These are phyloP conservation scores for Xylariaceae sp. DNA, from an alignment of 2,329 filamentous ascomycete species.

Conservation along the genomic window DNA sequence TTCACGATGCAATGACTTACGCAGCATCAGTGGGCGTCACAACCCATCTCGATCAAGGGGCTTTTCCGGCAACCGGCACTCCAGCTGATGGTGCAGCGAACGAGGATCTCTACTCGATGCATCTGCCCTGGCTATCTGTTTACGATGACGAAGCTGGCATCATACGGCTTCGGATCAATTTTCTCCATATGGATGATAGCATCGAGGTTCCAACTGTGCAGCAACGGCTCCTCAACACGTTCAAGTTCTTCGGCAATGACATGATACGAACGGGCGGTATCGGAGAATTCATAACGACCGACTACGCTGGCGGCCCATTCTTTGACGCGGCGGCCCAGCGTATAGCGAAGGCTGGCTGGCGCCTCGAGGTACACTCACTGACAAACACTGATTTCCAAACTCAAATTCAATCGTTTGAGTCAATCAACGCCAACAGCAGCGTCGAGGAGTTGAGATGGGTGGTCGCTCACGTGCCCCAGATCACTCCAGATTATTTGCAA, in stretches of 20 bases:
- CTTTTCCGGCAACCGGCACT: slow-evolving; percentile 35
- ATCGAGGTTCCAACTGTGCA: slow-evolving; percentile 27
- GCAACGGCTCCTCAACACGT: slow-evolving; percentile 37
- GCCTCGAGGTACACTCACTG: slow-evolving; percentile 41
- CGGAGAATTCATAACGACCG: slow-evolving; percentile 38
- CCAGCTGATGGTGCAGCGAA: slow-evolving; percentile 35
- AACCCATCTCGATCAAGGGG: slow-evolving; percentile 41
- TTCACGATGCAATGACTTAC: slow-evolving; percentile 38
- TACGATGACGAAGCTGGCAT: slow-evolving; percentile 29
- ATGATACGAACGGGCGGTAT: slow-evolving; percentile 41
- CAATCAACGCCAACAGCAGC: slow-evolving; percentile 25
- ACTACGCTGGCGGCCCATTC: slow-evolving; percentile 37
- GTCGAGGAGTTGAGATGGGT: slow-evolving; percentile 39
- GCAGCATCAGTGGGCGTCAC: slow-evolving; percentile 39
- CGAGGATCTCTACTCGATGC: slow-evolving; percentile 38
- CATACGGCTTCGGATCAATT: slow-evolving; percentile 39
- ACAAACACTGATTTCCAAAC: slow-evolving; percentile 32
- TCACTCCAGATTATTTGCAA: slow-evolving; percentile 35
- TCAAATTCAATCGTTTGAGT: slow-evolving; percentile 38
- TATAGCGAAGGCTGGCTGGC: slow-evolving; percentile 38
- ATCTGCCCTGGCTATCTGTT: slow-evolving; percentile 37
- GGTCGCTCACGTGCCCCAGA: slow-evolving; percentile 39
- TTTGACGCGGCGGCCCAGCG: slow-evolving; percentile 35
- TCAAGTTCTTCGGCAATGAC: slow-evolving; percentile 39
- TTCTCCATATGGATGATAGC: slow-evolving; percentile 36